Conservation (phyloP, 345 rosid species). For the Salix brachista region DNA sequence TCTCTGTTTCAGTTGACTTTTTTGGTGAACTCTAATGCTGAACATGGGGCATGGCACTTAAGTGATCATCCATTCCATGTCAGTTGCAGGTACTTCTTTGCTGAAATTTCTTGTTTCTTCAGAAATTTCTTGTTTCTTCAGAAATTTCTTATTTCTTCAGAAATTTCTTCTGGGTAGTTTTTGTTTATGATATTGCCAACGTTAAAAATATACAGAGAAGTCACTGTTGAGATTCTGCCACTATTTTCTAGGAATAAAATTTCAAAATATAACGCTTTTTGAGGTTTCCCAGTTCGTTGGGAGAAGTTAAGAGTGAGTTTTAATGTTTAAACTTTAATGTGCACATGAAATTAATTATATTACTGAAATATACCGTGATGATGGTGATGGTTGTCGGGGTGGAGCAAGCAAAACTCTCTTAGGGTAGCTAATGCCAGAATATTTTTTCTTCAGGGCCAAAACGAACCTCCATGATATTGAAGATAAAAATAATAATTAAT, state of each 20-base stretch:
- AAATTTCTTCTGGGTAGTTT: conserved; percentile 94
- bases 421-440: too few relatives aligned
- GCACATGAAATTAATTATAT: too few relatives aligned
- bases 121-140: conserved; percentile 96
- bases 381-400: too few relatives aligned
- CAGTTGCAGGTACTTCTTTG: conserved; percentile 86
- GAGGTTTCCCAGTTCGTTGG: too few relatives aligned
- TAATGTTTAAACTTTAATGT: neutral
- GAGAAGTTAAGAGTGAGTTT: too few relatives aligned
- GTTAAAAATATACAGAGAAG: neutral
- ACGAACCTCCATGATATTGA: too few relatives aligned
- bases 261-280: too few relatives aligned
- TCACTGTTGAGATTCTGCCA: neutral
- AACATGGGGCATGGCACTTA: neutral
- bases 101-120: conserved; percentile 97
- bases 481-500: too few relatives aligned
- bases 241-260: too few relatives aligned
- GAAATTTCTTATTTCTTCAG: conserved; percentile 98
- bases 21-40: conserved; percentile 27
- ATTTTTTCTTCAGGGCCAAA: too few relatives aligned
- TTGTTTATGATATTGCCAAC: conserved; percentile 69
- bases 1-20: conserved; percentile 54
- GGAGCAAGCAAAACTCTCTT: too few relatives aligned
- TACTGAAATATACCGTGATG: too few relatives aligned
- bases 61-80: conserved; percentile 5